Base-by-base conservation (phyloP, 208 protist genomes). In the Acanthamoeba healyi region DNA sequence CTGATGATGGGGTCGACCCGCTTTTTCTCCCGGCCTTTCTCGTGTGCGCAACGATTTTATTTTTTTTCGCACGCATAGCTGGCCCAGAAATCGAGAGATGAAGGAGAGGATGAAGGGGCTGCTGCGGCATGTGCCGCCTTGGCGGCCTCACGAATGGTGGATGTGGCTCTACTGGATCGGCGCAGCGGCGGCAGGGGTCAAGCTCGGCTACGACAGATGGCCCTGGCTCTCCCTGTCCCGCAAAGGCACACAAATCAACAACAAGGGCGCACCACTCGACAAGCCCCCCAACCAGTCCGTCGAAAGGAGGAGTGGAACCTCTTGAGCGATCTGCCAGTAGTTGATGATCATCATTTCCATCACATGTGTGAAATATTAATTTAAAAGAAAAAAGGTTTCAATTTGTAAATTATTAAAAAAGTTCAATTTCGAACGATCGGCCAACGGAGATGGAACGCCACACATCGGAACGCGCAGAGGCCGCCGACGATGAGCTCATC, bases 81-180 rank as follows among this genome's bases (percentile, higher is more conserved):
- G 7, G 56, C 56, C 56, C 6, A 14, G 32, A n/a, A 46, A 29
- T 14, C 17, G 34, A 36, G 19, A 1, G 17, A 79, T 81, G 70
- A 81, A 81, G 70, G 70, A 81, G 70, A n/a, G n/a, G 19, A 22
- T 15, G 36, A 10, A 26, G 70, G 6, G 36, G 70, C 36, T 81
- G 38, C 36, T 81, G 70, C 70, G 70, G 38, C 70, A 49, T 10
- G 2, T 81, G 24, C 70, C 70, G 12, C 70, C 70, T 17, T 22
- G 17, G 17, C 29, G 70, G n/a, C 70, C 70, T 22, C 38, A 81
- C 36, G 70, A 81, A 36, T 81, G 70, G 70, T 81, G 36, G 36
- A 81, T 81, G 70, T 81, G 70, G 70, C 36, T 81, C 38, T 81
- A 81, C 70, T 81, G 70, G 70, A 49, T 81, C 36, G 70, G 36